Conservation (phyloP, 176 grass and related monocot species). For the Musa troglodytarum region DNA sequence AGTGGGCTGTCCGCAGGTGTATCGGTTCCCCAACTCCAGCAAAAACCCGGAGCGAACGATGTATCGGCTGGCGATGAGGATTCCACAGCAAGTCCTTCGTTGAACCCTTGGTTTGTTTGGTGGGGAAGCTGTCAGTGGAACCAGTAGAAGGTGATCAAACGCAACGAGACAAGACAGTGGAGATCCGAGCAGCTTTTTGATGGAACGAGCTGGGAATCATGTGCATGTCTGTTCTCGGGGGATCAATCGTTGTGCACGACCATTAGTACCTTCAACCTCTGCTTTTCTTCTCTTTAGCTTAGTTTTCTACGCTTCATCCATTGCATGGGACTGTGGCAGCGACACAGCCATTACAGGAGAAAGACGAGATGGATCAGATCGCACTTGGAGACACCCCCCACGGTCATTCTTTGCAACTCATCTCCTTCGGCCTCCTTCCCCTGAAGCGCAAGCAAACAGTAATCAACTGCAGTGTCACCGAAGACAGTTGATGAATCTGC, state of each 20-base stretch:
- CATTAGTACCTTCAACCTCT: neutral
- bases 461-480: neutral
- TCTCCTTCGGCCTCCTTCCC: no score
- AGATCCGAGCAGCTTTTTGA: neutral
- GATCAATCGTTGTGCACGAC: neutral
- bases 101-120: neutral
- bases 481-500: neutral
- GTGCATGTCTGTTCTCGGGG: neutral
- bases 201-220: slow-evolving; percentile 1
- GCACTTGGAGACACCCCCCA: no score
- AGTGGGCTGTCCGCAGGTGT: slow-evolving; percentile 13
- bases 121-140: neutral
- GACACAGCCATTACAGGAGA: no score
- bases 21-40: no score
- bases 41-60: no score
- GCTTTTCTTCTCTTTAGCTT: neutral
- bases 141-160: neutral
- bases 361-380: no score
- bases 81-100: no score
- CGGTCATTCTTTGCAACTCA: no score
- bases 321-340: no score
- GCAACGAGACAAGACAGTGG: neutral
- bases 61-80: no score
- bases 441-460: neutral
- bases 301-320: no score